Evolutionary conservation across 176 grass and related monocot species (phyloP).

Genomic region (Musa itinerans): DNA sequence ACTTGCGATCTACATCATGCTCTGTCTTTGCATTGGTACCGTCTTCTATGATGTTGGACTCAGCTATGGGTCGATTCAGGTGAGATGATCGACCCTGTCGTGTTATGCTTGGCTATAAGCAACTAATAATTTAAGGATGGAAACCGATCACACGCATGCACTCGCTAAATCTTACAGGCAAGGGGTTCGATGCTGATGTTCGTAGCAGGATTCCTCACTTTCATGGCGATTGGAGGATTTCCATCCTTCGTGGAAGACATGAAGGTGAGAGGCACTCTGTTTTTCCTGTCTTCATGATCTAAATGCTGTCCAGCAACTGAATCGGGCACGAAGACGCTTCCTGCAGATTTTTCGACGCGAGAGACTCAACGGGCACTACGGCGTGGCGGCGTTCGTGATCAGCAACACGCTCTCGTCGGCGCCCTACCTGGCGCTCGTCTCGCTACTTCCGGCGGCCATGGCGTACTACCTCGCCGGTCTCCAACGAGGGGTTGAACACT

Average conservation of each 20-base stretch:
- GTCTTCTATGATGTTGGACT: constrained; percentile 59
- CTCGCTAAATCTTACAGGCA: constrained; percentile 33
- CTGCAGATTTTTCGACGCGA: constrained; percentile 1
- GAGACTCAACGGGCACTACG: constrained; percentile 12
- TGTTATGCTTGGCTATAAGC: neutral
- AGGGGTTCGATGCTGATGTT: constrained; percentile 87
- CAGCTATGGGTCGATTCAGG: constrained; percentile 68
- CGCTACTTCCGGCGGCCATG: neutral
- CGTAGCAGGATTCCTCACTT: constrained; percentile 73
- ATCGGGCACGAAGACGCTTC: neutral
- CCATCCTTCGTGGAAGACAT: constrained; percentile 98
- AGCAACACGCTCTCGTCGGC: constrained; percentile 8
- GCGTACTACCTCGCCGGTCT: constrained; percentile 4
- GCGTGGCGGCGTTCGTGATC: constrained; percentile 2
- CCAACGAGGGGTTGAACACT: neutral
- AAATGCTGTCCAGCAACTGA: neutral
- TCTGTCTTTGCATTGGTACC: constrained; percentile 74
- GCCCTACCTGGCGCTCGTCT: neutral
- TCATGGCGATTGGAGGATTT: constrained; percentile 95
- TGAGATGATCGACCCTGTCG: constrained; percentile 8
- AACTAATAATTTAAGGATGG: too few relatives aligned
- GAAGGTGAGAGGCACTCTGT: constrained; percentile 37
- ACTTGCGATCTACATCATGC: constrained; percentile 56
- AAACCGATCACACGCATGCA: neutral
- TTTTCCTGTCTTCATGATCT: neutral